These are phyloP conservation scores for Sporopachydermia cereana DNA, from an alignment of 1,139 yeast genomes.

Conservation along the genomic window DNA sequence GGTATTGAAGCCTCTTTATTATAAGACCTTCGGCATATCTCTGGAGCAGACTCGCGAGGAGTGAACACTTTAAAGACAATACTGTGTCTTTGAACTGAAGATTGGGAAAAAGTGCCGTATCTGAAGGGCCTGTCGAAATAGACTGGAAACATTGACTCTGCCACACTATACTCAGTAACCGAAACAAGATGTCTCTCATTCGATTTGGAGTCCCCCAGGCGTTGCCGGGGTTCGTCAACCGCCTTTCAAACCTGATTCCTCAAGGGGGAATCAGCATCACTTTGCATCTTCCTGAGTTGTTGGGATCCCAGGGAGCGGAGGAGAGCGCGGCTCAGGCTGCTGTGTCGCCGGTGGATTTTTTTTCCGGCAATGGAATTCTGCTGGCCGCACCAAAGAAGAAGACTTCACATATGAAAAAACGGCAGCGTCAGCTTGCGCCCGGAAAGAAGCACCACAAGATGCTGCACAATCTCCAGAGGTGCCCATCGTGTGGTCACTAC, in stretches of 20 bases:
- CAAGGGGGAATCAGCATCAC: background rate
- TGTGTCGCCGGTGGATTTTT: conserved; percentile 16
- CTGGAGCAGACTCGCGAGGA: too few species aligned
- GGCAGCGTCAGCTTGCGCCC: conserved; percentile 73
- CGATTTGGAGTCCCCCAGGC: conserved; percentile 3
- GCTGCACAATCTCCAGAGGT: conserved; percentile 66
- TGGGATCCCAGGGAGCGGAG: background rate
- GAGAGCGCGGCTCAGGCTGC: background rate
- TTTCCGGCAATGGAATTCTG: conserved; percentile 49
- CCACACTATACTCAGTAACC: too few species aligned
- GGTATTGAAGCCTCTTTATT: too few species aligned
- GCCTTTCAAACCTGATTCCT: background rate
- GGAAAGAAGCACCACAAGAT: conserved; percentile 73
- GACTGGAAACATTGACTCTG: too few species aligned
- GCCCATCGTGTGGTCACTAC: conserved; percentile 92
- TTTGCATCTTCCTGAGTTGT: background rate
- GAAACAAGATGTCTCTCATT: background rate
- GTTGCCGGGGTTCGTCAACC: background rate
- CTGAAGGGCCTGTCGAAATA: too few species aligned
- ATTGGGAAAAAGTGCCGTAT: too few species aligned
- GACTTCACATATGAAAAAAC: conserved; percentile 73
- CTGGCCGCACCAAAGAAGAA: conserved; percentile 92
- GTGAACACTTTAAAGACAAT: too few species aligned
- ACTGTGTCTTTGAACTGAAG: too few species aligned
- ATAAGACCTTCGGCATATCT: too few species aligned